phyloP scores from a whole-genome alignment of 345 rosid genomes.

The Pistacia integerrima region DNA sequence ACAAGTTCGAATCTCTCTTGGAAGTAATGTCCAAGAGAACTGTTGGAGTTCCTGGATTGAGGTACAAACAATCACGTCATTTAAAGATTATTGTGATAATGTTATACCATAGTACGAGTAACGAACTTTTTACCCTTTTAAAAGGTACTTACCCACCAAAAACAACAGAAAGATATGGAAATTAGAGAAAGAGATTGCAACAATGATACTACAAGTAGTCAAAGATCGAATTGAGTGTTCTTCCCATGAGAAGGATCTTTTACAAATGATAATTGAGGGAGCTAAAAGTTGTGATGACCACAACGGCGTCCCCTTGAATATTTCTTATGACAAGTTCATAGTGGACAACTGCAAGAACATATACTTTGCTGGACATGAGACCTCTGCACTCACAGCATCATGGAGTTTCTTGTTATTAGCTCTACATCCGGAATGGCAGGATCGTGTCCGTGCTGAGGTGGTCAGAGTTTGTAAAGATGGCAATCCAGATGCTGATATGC shows the following conservation, averaged over 20 bases:
- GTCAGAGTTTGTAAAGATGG: slow-evolving; percentile 17
- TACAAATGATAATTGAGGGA: slow-evolving; percentile 45
- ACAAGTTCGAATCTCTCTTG: slow-evolving; percentile 40
- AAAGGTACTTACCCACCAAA: slow-evolving; percentile 36
- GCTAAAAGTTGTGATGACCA: slow-evolving; percentile 21
- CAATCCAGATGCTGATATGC: slow-evolving; percentile 22
- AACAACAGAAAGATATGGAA: slow-evolving; percentile 43
- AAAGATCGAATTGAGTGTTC: slow-evolving; percentile 16
- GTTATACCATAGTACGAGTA: neutral
- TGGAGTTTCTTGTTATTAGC: slow-evolving; percentile 48
- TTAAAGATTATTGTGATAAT: too few species aligned
- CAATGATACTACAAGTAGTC: slow-evolving; percentile 32
- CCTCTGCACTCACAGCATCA: slow-evolving; percentile 39
- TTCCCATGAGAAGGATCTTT: slow-evolving; percentile 37
- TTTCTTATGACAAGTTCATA: slow-evolving; percentile 36
- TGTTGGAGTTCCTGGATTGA: slow-evolving; percentile 36
- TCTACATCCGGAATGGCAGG: slow-evolving; percentile 54
- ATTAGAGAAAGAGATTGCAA: slow-evolving; percentile 37
- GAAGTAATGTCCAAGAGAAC: slow-evolving; percentile 27
- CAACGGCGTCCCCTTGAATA: slow-evolving; percentile 13
- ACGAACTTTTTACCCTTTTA: neutral
- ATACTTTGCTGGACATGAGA: slow-evolving; percentile 59
- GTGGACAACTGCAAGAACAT: slow-evolving; percentile 62
- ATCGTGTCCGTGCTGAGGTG: slow-evolving; percentile 41
- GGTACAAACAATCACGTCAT: slow-evolving; percentile 20